phyloP scores from a whole-genome alignment of 106 monocot species.

The Hemerocallis citrina region DNA sequence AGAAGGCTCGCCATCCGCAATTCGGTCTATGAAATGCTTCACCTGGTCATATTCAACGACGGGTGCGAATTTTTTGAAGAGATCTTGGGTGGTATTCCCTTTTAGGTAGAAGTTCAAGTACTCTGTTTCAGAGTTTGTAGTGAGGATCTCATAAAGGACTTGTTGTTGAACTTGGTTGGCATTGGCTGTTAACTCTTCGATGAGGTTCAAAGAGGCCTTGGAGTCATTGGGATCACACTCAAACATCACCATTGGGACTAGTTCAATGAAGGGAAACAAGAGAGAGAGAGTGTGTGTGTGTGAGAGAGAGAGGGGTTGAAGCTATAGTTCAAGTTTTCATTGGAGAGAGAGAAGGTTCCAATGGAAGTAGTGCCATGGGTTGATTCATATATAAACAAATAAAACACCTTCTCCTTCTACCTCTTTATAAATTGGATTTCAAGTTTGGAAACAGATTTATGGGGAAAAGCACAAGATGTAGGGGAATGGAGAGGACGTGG shows the following conservation, averaged over 20 bases:
- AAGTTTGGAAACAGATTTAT: constrained; percentile 25
- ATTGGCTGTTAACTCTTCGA: constrained; percentile 51
- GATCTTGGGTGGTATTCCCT: constrained; percentile 3
- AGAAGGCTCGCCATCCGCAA: constrained; percentile 57
- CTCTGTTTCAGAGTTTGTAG: constrained; percentile 38
- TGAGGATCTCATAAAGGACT: constrained; percentile 45
- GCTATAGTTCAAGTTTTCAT: constrained; percentile 2
- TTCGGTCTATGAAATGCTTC: constrained; percentile 58
- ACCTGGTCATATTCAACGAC: constrained; percentile 65
- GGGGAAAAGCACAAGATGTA: constrained; percentile 39
- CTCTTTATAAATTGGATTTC: constrained; percentile 8
- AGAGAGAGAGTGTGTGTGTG: background rate
- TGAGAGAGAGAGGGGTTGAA: background rate
- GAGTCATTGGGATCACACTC: constrained; percentile 59
- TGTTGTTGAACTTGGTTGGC: constrained; percentile 35
- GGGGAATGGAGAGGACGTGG: constrained; percentile 27
- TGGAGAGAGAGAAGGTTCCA: constrained; percentile 2
- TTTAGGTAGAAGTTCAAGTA: constrained; percentile 47
- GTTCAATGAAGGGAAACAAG: background rate
- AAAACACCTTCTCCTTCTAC: no score
- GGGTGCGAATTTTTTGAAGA: constrained; percentile 51
- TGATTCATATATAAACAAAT: constrained; percentile 14
- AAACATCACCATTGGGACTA: constrained; percentile 19
- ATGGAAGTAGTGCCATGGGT: background rate
- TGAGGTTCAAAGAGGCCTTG: constrained; percentile 31